These are phyloP conservation scores for Cyclostephanos tholiformis DNA, from an alignment of 108 stramenopile genomes.

Conservation along the genomic window DNA sequence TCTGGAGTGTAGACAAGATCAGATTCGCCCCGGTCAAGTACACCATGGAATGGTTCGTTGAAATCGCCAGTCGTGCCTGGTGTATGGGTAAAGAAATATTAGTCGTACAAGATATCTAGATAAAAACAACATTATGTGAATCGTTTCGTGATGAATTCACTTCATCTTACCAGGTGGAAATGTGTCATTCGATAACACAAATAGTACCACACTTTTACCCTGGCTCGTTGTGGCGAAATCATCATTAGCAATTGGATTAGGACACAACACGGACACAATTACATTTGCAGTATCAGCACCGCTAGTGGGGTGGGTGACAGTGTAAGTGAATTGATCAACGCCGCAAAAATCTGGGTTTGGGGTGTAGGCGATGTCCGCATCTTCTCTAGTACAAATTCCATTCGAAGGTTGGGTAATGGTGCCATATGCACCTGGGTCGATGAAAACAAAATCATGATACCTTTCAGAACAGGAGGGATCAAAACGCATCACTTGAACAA, in stretches of 20 bases:
- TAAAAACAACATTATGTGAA: background rate
- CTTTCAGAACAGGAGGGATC: background rate
- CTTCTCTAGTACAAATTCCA: background rate
- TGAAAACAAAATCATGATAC: background rate
- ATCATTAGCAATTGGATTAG: conserved; percentile 2
- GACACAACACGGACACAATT: conserved; percentile 16
- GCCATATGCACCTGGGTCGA: background rate
- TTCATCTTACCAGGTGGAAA: conserved; percentile 19
- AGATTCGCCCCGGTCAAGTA: conserved; percentile 7
- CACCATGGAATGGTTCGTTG: conserved; percentile 19
- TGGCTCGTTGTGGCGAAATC: conserved; percentile 27
- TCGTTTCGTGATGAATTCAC: background rate
- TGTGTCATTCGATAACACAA: conserved; percentile 24
- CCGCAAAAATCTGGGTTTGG: conserved; percentile 22
- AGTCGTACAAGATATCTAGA: background rate
- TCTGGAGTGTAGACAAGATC: conserved; percentile 30
- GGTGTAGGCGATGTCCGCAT: conserved; percentile 7
- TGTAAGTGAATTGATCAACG: conserved; percentile 25
- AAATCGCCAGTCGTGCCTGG: conserved; percentile 20
- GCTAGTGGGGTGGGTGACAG: conserved; percentile 18
- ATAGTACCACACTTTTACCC: conserved; percentile 7
- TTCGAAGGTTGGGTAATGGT: conserved; percentile 10
- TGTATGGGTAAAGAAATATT: background rate
- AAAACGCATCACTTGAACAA: background rate
- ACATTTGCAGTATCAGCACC: conserved; percentile 25